Base-by-base conservation (phyloP, 768 basidiomycete genomes). In the Arthromyces matolae region DNA sequence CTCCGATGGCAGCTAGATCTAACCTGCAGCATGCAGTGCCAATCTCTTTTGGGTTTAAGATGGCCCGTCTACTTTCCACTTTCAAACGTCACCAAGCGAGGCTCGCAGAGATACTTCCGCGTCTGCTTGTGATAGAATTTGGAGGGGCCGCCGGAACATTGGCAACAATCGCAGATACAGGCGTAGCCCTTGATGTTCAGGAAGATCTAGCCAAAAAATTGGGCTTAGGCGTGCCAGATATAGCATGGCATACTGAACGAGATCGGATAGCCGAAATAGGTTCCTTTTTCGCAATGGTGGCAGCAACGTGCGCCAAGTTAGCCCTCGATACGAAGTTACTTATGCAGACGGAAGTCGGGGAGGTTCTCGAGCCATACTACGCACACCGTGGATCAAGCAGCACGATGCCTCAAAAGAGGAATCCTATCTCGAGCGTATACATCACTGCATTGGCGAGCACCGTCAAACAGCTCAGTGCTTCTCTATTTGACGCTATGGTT, bases 371-470 rank as follows among this genome's bases (percentile, higher is more conserved):
- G 50, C 73, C 73, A 2, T 76, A 67, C 41, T 60, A 70, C 25
- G 57, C 66, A 9, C 66, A 75, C 37, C 70, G 72, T 16, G 73
- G 73, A 0, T 75, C 71, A 7, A 76, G 73, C 49, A 72, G 70
- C 50, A 75, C 75, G 13, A 76, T 76, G 75, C 75, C 72, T 16
- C 75, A 76, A 50, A 76, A 76, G 43, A 66, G 75, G n/a, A 76
- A 76, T 45, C 71, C 72, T 0, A 70, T 75, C 29, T 70, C 69
- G 2, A 67, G 71, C 39, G 72, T 64, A 1, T 76, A 76, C 51
- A 71, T 76, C 42, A 71, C 69, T 1, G 68, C 72, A 4, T 70
- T 75, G 64, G 58, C 67, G 18, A 63, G 69, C 18, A 70, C 67
- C 14, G 67, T 76, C 45, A 68, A 68, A 10, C 67, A 74, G 40